A percentile compares a stretch with the other conserved stretches of the same genome.
These are phyloP conservation scores for Entomortierella lignicola DNA, from an alignment of 192 early-diverging fungal species.

Conservation along the genomic window DNA sequence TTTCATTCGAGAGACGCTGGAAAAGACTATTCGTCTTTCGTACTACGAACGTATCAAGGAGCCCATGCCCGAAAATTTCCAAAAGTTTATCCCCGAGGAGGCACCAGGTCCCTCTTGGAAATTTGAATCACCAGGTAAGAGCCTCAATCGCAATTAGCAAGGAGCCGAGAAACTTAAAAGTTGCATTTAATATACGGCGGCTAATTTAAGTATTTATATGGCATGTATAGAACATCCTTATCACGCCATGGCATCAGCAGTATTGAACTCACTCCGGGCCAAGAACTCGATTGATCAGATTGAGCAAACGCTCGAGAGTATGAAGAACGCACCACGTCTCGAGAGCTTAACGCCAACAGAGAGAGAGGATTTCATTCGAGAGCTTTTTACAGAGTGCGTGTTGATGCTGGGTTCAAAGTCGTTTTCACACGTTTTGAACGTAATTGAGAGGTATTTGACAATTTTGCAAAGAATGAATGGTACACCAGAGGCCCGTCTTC, in stretches of 20 bases:
- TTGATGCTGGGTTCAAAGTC: conserved; percentile 91
- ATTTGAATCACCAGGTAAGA: conserved; percentile 67
- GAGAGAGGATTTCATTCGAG: conserved; percentile 70
- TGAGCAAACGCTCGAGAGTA: conserved; percentile 52
- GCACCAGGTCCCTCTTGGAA: conserved; percentile 80
- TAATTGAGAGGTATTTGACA: conserved; percentile 84
- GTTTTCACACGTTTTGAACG: conserved; percentile 93
- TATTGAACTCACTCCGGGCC: conserved; percentile 56
- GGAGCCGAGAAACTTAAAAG: neutral
- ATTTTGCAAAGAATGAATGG: conserved; percentile 70
- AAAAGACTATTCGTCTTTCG: conserved; percentile 85
- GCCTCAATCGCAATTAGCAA: neutral
- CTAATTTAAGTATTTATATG: too few species aligned
- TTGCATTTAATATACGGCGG: too few species aligned
- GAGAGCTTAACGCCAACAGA: conserved; percentile 40
- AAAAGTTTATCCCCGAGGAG: conserved; percentile 64
- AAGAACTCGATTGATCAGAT: conserved; percentile 64
- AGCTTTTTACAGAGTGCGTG: conserved; percentile 85
- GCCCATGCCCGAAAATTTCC: conserved; percentile 77
- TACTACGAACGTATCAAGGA: conserved; percentile 91
- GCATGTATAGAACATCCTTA: conserved; percentile 58
- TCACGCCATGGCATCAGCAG: conserved; percentile 50
- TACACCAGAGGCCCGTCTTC: conserved; percentile 72
- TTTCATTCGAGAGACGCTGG: conserved; percentile 90
- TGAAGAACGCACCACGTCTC: conserved; percentile 52